Evolutionary conservation across 2,329 filamentous ascomycete genomes (phyloP), one percentile per base, ranked within the genome.

Genomic region (Alternaria triticimaculans): DNA sequence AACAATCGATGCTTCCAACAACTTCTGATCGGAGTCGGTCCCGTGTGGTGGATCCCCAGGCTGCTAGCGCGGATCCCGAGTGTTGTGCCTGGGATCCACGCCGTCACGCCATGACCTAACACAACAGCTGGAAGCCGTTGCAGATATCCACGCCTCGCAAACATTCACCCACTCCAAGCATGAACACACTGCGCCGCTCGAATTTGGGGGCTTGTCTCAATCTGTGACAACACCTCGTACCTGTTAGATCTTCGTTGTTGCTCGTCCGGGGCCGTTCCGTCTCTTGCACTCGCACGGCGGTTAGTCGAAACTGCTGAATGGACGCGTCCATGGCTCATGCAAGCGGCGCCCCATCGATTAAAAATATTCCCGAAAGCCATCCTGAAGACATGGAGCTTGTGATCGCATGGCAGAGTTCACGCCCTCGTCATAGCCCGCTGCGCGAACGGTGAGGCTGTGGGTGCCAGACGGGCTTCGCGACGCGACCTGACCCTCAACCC

Each of bases 1-100:
- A 41, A 41, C 37, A 41, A 41, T 41, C 37, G 37, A 41, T 41
- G 37, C 37, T 41, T 51, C 49, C 10, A 21, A 15, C 49, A 23
- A 51, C 11, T n/a, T 11, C 28, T 37, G 18, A 21, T 33, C 28
- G 9, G 28, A 37, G 15, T 14, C 20, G 20, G 20, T 28, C 30
- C 14, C 37, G n/a, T 18, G 49, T 15, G 30, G 21, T 53, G 30
- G 26, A 30, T 80, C 80, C 45, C 79, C 78, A 54, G 37, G 10
- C 14, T 82, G 28, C 30, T 53, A 54, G 55, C 53, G 26, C 20
- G 21, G 37, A 57, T 45, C 21, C 12, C 48, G 18, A 54, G 15
- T 59, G 48, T 53, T 54, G 55, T 45, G 30, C 25, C 18, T 48
- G n/a, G 41, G 41, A 33, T 49, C 33, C 33, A 37, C 33, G 28